These are phyloP conservation scores for Saposhnikovia divaricata DNA, from an alignment of 129 eudicot genomes.

Conservation along the genomic window DNA sequence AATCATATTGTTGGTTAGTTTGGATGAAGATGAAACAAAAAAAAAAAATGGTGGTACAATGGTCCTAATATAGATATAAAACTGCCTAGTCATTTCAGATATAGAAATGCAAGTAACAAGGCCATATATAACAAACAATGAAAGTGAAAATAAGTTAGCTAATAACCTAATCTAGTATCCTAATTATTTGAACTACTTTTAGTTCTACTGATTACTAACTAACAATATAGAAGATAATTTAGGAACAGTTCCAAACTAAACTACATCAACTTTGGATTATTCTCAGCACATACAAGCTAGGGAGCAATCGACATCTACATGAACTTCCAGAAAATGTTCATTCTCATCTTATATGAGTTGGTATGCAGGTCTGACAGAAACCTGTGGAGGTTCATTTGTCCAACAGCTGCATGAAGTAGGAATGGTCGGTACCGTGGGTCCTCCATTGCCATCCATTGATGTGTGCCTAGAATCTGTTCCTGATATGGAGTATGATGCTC, in stretches of 20 bases:
- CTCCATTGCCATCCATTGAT: slow-evolving; percentile 72
- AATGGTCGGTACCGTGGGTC: slow-evolving; percentile 81
- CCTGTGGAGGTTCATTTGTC: slow-evolving; percentile 82
- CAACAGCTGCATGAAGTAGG: slow-evolving; percentile 54
- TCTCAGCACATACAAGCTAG: too few relatives aligned
- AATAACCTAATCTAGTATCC: too few relatives aligned
- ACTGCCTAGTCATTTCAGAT: background rate
- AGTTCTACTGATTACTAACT: too few relatives aligned
- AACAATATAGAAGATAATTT: too few relatives aligned
- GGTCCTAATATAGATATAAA: background rate
- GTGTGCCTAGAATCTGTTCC: slow-evolving; percentile 79
- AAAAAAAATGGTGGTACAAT: too few relatives aligned
- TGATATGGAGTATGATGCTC: slow-evolving; percentile 77
- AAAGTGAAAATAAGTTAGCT: background rate
- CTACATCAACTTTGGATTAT: too few relatives aligned
- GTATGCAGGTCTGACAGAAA: slow-evolving; percentile 71
- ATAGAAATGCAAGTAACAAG: background rate
- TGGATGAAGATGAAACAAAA: background rate
- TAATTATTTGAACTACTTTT: too few relatives aligned
- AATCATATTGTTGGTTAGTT: background rate
- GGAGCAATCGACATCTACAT: slow-evolving; percentile 4
- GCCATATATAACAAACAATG: background rate
- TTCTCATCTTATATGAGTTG: background rate
- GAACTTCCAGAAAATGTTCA: background rate
- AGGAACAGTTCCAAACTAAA: too few relatives aligned